phyloP scores from a whole-genome alignment of 2,329 filamentous ascomycete species.

The Claviceps digitariae region DNA sequence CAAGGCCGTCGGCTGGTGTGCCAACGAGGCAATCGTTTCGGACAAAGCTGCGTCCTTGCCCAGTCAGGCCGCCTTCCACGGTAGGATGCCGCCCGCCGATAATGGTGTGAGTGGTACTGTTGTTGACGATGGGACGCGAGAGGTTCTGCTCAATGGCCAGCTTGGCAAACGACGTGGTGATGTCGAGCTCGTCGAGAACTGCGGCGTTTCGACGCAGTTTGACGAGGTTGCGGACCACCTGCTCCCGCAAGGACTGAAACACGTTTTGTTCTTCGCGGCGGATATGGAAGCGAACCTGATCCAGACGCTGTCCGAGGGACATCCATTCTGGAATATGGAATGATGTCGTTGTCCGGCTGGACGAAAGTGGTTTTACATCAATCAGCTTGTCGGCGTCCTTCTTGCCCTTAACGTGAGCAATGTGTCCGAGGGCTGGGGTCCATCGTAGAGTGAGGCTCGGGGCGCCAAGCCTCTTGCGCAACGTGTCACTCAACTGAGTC shows the following conservation, averaged over 20 bases:
- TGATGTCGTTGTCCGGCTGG: constrained; percentile 71
- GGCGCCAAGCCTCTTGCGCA: constrained; percentile 49
- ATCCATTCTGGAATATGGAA: constrained; percentile 83
- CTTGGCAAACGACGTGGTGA: constrained; percentile 71
- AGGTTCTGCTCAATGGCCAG: constrained; percentile 64
- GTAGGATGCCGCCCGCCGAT: constrained; percentile 83
- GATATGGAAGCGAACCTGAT: constrained; percentile 65
- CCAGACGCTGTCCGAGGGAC: constrained; percentile 61
- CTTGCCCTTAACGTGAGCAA: constrained; percentile 80
- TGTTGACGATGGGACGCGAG: constrained; percentile 58
- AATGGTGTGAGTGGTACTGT: constrained; percentile 55
- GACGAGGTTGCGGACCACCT: constrained; percentile 69
- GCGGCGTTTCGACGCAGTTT: constrained; percentile 77
- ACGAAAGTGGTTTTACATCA: constrained; percentile 41
- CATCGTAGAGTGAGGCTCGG: constrained; percentile 66
- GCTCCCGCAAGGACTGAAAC: constrained; percentile 58
- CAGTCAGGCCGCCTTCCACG: constrained; percentile 68
- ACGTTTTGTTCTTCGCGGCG: constrained; percentile 73
- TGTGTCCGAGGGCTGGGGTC: constrained; percentile 76
- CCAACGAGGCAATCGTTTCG: constrained; percentile 77
- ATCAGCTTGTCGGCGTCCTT: constrained; percentile 44
- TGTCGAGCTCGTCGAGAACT: constrained; percentile 89
- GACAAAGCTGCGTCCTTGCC: constrained; percentile 70
- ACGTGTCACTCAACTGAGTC: constrained; percentile 38
- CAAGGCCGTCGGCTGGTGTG: constrained; percentile 45